Conservation (phyloP, 768 basidiomycete genomes). For the Lanmaoa rubissima region DNA sequence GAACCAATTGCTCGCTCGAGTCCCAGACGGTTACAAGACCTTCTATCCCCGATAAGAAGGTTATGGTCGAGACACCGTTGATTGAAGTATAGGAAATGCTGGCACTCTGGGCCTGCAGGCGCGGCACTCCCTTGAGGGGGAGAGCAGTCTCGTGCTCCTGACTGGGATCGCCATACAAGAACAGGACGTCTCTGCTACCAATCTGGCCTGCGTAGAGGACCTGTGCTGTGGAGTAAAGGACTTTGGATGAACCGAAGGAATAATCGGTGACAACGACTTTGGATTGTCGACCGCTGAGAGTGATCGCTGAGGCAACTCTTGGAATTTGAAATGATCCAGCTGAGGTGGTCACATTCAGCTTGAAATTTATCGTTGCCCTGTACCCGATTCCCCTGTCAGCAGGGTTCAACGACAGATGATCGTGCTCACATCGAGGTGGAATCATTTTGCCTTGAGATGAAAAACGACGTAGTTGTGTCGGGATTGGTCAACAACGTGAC, state of each 20-base stretch:
- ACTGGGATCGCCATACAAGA: constrained; percentile 54
- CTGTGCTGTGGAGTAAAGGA: constrained; percentile 71
- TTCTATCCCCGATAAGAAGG: constrained; percentile 53
- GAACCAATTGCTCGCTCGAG: constrained; percentile 60
- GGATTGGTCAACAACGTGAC: constrained; percentile 67
- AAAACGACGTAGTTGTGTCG: constrained; percentile 64
- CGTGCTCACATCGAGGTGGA: constrained; percentile 62
- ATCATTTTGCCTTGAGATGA: constrained; percentile 63
- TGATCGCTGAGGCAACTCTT: constrained; percentile 48
- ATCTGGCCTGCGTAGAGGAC: constrained; percentile 67
- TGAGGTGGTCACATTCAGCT: constrained; percentile 55
- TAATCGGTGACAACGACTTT: constrained; percentile 75
- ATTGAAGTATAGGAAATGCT: constrained; percentile 24
- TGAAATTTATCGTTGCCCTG: constrained; percentile 47
- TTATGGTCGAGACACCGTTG: constrained; percentile 43
- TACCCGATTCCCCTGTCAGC: background rate
- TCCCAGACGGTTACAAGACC: constrained; percentile 67
- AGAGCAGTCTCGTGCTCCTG: constrained; percentile 58
- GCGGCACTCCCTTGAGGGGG: constrained; percentile 45
- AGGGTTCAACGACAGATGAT: background rate
- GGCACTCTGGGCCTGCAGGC: constrained; percentile 29
- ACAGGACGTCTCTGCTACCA: constrained; percentile 59
- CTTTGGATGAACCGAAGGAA: constrained; percentile 59
- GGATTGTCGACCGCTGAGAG: constrained; percentile 67
- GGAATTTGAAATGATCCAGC: constrained; percentile 56